A percentile compares a stretch with the other conserved stretches of the same genome.
Evolutionary conservation across 306 rosid species (phyloP).

Genomic region (Fragaria vesca): DNA sequence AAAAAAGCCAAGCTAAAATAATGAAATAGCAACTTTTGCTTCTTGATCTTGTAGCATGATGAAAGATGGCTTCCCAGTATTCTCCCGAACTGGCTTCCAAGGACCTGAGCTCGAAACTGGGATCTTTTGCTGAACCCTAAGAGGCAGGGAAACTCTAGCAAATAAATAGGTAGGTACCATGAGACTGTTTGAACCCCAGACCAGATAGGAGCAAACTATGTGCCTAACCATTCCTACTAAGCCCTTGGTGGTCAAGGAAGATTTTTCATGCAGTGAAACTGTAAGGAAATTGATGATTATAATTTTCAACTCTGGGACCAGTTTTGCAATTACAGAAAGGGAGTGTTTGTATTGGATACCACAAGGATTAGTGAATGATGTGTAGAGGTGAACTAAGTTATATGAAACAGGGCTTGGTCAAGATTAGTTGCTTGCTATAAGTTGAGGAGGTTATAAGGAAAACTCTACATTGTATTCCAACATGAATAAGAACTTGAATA

Average conservation of each 20-base stretch:
- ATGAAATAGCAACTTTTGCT: neutral
- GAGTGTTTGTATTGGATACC: neutral
- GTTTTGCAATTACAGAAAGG: neutral
- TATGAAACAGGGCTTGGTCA: neutral
- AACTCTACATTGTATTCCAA: slow-evolving; percentile 12
- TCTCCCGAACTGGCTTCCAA: too few species aligned
- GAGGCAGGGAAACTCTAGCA: neutral
- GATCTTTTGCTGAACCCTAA: neutral
- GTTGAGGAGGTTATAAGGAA: slow-evolving; percentile 4
- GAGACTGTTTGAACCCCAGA: neutral
- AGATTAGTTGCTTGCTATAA: neutral
- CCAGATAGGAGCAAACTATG: neutral
- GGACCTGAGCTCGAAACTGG: neutral
- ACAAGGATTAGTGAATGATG: slow-evolving; percentile 1
- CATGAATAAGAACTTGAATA: neutral
- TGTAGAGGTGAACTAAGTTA: slow-evolving; percentile 11
- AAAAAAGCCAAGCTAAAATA: neutral
- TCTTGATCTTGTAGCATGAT: neutral
- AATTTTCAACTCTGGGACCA: neutral
- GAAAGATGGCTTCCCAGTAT: neutral
- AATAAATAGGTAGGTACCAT: neutral
- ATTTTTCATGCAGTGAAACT: neutral
- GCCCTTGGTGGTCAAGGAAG: neutral
- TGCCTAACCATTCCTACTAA: neutral
- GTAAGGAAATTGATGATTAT: neutral